Conservation (phyloP, 345 rosid species). For the Isatis tinctoria region DNA sequence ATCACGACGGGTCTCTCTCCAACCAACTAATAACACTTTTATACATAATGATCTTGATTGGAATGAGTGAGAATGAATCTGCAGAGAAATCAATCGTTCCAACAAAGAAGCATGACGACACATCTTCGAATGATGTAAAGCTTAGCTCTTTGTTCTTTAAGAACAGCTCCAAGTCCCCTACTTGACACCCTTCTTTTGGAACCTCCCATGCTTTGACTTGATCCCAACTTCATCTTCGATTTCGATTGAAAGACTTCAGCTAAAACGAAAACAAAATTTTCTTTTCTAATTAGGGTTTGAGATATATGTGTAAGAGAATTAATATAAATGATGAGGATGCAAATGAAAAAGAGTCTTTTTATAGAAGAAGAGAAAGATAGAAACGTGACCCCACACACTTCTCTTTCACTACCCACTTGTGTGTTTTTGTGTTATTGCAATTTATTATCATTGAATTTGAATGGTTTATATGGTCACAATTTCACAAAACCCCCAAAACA, state of each 20-base stretch:
- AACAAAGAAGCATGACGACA: constrained; percentile 82
- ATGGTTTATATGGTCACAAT: constrained; percentile 26
- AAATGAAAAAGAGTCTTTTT: not conserved
- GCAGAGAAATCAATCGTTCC: constrained; percentile 53
- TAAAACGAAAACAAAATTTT: not conserved
- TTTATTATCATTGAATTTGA: constrained; percentile 21
- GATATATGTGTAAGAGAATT: not conserved
- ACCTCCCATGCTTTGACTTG: constrained; percentile 43
- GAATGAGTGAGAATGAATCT: not conserved
- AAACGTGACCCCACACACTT: constrained; percentile 27
- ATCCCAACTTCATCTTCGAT: constrained; percentile 55
- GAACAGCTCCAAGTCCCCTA: constrained; percentile 65
- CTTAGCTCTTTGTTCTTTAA: constrained; percentile 80
- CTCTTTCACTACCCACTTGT: constrained; percentile 33
- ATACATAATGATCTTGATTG: constrained; percentile 15
- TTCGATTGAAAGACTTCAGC: not conserved
- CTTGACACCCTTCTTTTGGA: constrained; percentile 76
- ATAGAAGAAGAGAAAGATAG: constrained; percentile 24
- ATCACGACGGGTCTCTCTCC: not conserved
- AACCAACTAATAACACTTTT: constrained; percentile 17
- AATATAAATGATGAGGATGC: constrained; percentile 16
- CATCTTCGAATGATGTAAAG: constrained; percentile 91
- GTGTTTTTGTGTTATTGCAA: constrained; percentile 16
- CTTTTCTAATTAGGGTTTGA: constrained; percentile 13
- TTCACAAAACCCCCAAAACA: constrained; percentile 31